Percentiles rank a stretch among this genome's conserved stretches.
phyloP scores from a whole-genome alignment of 352 stramenopile species.

The Phytophthora nicotianae region DNA sequence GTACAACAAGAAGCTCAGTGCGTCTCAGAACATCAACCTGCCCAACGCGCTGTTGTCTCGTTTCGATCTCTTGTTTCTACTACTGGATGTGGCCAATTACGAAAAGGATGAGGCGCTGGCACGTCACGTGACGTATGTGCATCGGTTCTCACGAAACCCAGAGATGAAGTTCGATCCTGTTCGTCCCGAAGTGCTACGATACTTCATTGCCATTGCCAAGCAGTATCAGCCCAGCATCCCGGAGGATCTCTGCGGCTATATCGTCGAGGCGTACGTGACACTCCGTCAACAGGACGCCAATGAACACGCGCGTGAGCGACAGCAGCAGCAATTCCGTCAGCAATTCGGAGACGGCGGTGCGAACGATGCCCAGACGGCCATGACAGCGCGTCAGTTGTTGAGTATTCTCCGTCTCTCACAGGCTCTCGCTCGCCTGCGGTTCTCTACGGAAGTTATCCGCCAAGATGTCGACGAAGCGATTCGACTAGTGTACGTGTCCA shows the following conservation, averaged over 20 bases:
- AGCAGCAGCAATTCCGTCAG: slow-evolving; percentile 42
- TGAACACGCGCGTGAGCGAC: slow-evolving; percentile 78
- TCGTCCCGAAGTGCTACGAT: slow-evolving; percentile 90
- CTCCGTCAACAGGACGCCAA: slow-evolving; percentile 93
- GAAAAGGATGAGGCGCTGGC: slow-evolving; percentile 92
- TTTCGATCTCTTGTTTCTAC: slow-evolving; percentile 99
- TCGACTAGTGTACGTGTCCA: slow-evolving; percentile 97
- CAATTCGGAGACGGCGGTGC: slow-evolving; percentile 46
- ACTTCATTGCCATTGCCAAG: slow-evolving; percentile 90
- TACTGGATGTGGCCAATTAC: slow-evolving; percentile 96
- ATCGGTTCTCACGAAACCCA: slow-evolving; percentile 89
- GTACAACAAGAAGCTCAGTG: slow-evolving; percentile 87
- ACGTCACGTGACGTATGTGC: slow-evolving; percentile 93
- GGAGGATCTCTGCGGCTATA: slow-evolving; percentile 95
- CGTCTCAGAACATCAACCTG: slow-evolving; percentile 99
- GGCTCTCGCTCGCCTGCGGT: slow-evolving; percentile 96
- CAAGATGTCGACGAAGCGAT: slow-evolving; percentile 99
- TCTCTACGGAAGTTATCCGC: slow-evolving; percentile 94
- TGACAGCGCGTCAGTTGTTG: slow-evolving; percentile 98
- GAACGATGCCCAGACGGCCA: slow-evolving; percentile 95
- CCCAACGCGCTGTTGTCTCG: slow-evolving; percentile 98
- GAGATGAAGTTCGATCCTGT: slow-evolving; percentile 93
- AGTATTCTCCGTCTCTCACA: slow-evolving; percentile 98
- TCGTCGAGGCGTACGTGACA: slow-evolving; percentile 99
- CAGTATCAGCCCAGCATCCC: slow-evolving; percentile 90